Conservation (phyloP, 306 rosid genomes). For the Cucumis cinereus region DNA sequence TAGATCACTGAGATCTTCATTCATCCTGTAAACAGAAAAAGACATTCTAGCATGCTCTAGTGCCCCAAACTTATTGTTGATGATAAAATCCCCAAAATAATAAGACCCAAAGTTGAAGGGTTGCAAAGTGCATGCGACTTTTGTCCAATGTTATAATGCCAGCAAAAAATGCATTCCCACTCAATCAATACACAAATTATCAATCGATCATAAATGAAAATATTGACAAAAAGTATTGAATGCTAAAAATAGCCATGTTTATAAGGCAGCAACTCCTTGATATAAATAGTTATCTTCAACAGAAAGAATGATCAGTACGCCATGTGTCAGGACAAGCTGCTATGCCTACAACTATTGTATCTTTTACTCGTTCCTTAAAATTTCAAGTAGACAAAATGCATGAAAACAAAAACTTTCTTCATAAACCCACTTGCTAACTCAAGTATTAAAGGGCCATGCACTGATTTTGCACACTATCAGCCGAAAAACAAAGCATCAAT, state of each 20-base stretch:
- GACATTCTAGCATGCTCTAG: not conserved
- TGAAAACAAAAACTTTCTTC: not conserved
- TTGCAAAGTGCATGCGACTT: not conserved
- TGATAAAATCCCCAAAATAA: not conserved
- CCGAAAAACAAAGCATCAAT: not conserved
- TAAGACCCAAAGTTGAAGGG: not conserved
- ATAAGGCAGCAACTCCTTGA: not conserved
- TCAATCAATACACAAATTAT: not conserved
- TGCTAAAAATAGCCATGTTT: not conserved
- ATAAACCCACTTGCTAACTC: not conserved
- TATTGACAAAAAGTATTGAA: not conserved
- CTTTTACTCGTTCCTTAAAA: not conserved
- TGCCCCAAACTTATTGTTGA: not conserved
- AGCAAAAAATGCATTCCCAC: not conserved
- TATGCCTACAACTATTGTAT: not conserved
- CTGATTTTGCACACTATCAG: not conserved
- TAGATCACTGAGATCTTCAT: not conserved
- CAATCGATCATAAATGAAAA: not conserved
- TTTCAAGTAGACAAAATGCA: not conserved
- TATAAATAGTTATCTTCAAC: not conserved
- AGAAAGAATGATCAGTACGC: not conserved
- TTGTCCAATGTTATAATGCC: not conserved
- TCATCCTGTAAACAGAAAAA: not conserved
- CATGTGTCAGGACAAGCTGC: not conserved
- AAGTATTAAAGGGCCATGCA: not conserved